Conservation (phyloP, 805 yeast genomes). For the Ogataea kodamae region DNA sequence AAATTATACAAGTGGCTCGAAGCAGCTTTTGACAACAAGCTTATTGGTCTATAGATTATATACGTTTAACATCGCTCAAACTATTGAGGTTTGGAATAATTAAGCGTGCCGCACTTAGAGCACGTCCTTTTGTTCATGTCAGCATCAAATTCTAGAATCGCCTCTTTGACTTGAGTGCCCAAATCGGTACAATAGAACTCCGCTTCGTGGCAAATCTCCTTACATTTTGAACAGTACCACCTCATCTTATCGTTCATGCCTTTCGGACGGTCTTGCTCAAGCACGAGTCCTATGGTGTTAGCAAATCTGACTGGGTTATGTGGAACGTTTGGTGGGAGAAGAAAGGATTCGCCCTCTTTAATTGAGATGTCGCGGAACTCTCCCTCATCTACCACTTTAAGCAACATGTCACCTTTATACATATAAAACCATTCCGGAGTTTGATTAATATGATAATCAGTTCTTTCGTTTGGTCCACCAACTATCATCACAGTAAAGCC, state of each 20-base stretch:
- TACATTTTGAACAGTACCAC: constrained; percentile 83
- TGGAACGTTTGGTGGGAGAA: constrained; percentile 80
- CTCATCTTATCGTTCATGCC: constrained; percentile 69
- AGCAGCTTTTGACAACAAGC: constrained; percentile 45
- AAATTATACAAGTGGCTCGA: constrained; percentile 67
- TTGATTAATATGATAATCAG: constrained; percentile 89
- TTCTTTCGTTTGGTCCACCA: constrained; percentile 93
- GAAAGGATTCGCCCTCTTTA: constrained; percentile 82
- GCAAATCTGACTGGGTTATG: constrained; percentile 88
- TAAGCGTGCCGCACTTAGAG: constrained; percentile 65
- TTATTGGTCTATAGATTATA: constrained; percentile 1
- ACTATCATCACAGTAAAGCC: constrained; percentile 94
- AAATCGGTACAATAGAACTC: constrained; percentile 75
- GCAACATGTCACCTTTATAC: constrained; percentile 80
- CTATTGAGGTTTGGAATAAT: constrained; percentile 58
- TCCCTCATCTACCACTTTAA: constrained; percentile 79
- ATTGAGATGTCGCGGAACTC: constrained; percentile 71
- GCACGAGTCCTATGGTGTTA: constrained; percentile 83
- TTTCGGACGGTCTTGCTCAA: constrained; percentile 86
- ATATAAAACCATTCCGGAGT: constrained; percentile 94
- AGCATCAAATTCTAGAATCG: constrained; percentile 66
- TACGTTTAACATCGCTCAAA: not conserved
- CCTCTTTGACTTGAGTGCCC: constrained; percentile 87
- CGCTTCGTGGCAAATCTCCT: constrained; percentile 59
- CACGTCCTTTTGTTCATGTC: constrained; percentile 69